Conservation (phyloP, 2,329 filamentous ascomycete genomes). For the Claviceps digitariae region DNA sequence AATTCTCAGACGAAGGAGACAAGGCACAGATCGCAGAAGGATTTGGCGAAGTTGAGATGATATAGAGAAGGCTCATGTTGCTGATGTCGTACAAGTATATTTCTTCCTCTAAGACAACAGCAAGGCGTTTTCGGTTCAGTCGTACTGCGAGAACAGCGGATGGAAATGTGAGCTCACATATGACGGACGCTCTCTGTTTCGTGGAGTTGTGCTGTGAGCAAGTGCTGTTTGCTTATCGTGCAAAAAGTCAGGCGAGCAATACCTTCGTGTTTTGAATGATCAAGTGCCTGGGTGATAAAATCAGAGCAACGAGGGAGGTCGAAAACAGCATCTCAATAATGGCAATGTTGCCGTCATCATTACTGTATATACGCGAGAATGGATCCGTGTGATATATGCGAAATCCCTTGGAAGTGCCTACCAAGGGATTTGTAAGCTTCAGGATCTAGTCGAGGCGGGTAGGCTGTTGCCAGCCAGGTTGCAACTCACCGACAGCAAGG, state of each 20-base stretch:
- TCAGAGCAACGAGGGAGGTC: constrained; percentile 86
- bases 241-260: constrained; percentile 6
- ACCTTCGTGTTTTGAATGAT: constrained; percentile 98
- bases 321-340: constrained; percentile 99
- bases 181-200: constrained; percentile 55
- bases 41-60: constrained; percentile 88
- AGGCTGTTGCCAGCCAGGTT: constrained; percentile 3
- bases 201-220: not conserved
- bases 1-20: constrained; percentile 88
- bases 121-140: constrained; percentile 84
- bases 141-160: constrained; percentile 91
- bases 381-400: constrained; percentile 95
- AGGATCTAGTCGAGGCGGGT: not conserved
- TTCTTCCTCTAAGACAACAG: constrained; percentile 87
- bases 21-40: constrained; percentile 82
- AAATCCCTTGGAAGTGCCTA: constrained; percentile 86
- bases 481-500: constrained; percentile 70
- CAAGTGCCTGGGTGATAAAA: constrained; percentile 79
- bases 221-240: not conserved
- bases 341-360: constrained; percentile 86
- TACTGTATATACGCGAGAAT: constrained; percentile 88
- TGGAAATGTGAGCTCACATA: constrained; percentile 96
- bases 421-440: constrained; percentile 1
- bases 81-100: constrained; percentile 98
- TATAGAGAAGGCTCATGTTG: constrained; percentile 91